Conservation (phyloP, 805 yeast species). For the Monosporozyma unispora region DNA sequence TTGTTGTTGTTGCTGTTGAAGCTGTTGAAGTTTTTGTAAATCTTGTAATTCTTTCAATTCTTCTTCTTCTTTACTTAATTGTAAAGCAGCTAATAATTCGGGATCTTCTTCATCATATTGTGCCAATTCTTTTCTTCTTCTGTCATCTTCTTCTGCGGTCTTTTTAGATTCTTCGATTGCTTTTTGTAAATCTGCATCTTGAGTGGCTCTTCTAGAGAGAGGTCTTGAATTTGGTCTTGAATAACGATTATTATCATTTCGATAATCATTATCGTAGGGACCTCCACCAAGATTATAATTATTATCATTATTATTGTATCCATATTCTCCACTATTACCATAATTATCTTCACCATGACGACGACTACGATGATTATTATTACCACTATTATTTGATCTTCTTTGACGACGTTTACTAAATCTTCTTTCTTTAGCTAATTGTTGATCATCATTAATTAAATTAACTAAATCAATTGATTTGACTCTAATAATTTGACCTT, state of each 20-base stretch:
- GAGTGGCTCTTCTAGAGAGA: slow-evolving; percentile 10
- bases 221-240: neutral
- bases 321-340: neutral
- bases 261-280: neutral
- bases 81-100: slow-evolving; percentile 25
- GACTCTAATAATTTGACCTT: slow-evolving; percentile 79
- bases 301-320: neutral
- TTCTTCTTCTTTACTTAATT: slow-evolving; percentile 27
- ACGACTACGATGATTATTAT: neutral
- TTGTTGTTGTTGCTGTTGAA: slow-evolving; percentile 11
- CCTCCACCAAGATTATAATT: neutral
- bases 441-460: slow-evolving; percentile 72
- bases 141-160: slow-evolving; percentile 80
- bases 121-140: slow-evolving; percentile 35
- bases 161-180: slow-evolving; percentile 73
- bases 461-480: slow-evolving; percentile 83
- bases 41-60: slow-evolving; percentile 26
- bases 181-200: slow-evolving; percentile 67
- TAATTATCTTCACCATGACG: neutral
- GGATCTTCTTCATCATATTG: slow-evolving; percentile 19
- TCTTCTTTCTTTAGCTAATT: slow-evolving; percentile 62
- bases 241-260: neutral
- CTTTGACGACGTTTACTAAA: slow-evolving; percentile 29
- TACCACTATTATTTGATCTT: slow-evolving; percentile 12
- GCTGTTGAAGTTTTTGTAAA: slow-evolving; percentile 19